Percentiles rank a stretch among this genome's conserved stretches.
Conservation (phyloP, 345 rosid genomes). For the Cochlearia excelsa region DNA sequence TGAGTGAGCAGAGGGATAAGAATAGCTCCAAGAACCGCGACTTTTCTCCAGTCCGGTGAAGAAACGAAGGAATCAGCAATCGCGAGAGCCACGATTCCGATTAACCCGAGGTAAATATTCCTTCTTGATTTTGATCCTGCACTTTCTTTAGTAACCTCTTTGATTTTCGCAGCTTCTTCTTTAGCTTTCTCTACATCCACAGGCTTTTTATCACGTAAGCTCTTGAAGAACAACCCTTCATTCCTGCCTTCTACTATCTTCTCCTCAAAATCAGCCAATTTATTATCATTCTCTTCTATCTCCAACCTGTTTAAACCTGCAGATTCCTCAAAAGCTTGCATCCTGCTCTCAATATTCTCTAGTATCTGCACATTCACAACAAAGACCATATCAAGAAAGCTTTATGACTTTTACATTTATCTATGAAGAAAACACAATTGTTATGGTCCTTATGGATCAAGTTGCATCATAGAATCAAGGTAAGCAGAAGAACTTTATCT, state of each 20-base stretch:
- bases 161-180: slow-evolving; percentile 55
- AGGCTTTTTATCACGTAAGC: slow-evolving; percentile 51
- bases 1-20: slow-evolving; percentile 67
- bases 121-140: slow-evolving; percentile 60
- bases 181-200: slow-evolving; percentile 53
- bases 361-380: slow-evolving; percentile 52
- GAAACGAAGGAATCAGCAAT: slow-evolving; percentile 66
- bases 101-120: slow-evolving; percentile 66
- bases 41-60: slow-evolving; percentile 76
- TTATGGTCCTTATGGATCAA: slow-evolving; percentile 2
- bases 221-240: slow-evolving; percentile 86
- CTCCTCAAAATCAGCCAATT: slow-evolving; percentile 64
- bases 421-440: not conserved
- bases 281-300: slow-evolving; percentile 61
- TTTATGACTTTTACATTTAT: slow-evolving; percentile 1
- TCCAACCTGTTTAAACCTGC: slow-evolving; percentile 55
- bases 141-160: slow-evolving; percentile 47
- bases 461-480: slow-evolving; percentile 15
- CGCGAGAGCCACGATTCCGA: slow-evolving; percentile 43
- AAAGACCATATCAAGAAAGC: slow-evolving; percentile 15
- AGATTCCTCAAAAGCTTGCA: slow-evolving; percentile 89
- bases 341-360: slow-evolving; percentile 74
- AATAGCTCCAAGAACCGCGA: slow-evolving; percentile 81
- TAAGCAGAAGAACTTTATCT: not conserved
- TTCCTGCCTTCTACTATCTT: slow-evolving; percentile 67